phyloP scores from a whole-genome alignment of 2,329 filamentous ascomycete species.

The Diaporthe capsici region DNA sequence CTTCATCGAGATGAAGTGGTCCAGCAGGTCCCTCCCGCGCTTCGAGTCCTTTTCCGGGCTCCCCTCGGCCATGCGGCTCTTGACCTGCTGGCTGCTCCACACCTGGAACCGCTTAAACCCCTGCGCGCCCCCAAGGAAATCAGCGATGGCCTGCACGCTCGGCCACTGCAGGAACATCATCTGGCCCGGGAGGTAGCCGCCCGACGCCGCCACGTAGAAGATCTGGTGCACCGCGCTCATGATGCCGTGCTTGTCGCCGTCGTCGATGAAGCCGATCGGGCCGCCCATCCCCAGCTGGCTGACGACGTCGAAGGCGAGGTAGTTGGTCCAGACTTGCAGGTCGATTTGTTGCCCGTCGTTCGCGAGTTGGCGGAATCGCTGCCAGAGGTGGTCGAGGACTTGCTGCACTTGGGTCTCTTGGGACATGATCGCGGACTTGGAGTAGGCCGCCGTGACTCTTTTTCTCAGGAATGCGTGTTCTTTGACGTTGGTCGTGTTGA shows the following conservation, averaged over 20 bases:
- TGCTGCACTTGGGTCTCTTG: neutral
- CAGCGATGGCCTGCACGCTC: neutral
- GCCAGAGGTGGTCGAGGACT: neutral
- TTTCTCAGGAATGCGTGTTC: slow-evolving; percentile 7
- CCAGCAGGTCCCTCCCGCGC: neutral
- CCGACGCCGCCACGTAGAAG: neutral
- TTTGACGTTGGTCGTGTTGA: neutral
- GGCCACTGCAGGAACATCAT: slow-evolving; percentile 6
- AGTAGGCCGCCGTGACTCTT: neutral
- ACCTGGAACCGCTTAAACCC: neutral
- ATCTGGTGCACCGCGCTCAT: neutral
- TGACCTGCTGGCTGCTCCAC: neutral
- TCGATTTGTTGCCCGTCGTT: neutral
- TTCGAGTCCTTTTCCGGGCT: neutral
- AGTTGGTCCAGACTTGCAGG: slow-evolving; percentile 5
- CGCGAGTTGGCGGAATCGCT: neutral
- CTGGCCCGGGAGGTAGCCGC: neutral
- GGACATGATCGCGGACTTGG: neutral
- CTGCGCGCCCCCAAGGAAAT: neutral
- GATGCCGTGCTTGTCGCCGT: neutral
- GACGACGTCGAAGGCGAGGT: slow-evolving; percentile 18
- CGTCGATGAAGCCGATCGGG: neutral
- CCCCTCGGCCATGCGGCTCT: neutral
- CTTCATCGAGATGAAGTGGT: slow-evolving; percentile 18
- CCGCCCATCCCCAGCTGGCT: slow-evolving; percentile 9